Percentiles rank a stretch among this genome's conserved stretches.
Evolutionary conservation across 73 alveolate species (phyloP).

Genomic region (Paramecium caudatum): DNA sequence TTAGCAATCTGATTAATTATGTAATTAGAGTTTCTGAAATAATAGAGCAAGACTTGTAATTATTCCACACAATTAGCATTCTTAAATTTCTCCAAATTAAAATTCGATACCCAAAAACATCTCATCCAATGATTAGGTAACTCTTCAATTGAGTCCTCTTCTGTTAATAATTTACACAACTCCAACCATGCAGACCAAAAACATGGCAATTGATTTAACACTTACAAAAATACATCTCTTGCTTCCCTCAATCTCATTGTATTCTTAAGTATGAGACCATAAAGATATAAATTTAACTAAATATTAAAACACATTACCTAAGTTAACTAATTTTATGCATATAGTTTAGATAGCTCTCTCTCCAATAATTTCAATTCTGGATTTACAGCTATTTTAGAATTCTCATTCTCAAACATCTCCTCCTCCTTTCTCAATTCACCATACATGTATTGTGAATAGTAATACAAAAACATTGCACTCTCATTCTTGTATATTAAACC

Average conservation of each 20-base stretch:
- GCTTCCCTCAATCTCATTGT: conserved; percentile 92
- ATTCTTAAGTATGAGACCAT: conserved; percentile 94
- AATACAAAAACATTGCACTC: conserved; percentile 92
- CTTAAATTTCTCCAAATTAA: conserved; percentile 91
- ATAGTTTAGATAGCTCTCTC: conserved; percentile 76
- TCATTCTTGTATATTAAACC: conserved; percentile 85
- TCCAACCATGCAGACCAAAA: conserved; percentile 99
- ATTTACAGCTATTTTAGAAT: conserved; percentile 70
- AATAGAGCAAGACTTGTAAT: conserved; percentile 82
- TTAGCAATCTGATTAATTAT: conserved; percentile 91
- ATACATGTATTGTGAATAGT: conserved; percentile 86
- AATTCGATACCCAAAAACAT: conserved; percentile 92
- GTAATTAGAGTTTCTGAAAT: conserved; percentile 88
- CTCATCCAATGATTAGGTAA: conserved; percentile 97
- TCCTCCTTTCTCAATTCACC: conserved; percentile 94
- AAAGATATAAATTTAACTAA: conserved; percentile 85
- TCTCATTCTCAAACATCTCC: conserved; percentile 89
- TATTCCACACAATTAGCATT: conserved; percentile 89
- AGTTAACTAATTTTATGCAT: conserved; percentile 76
- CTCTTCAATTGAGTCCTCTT: conserved; percentile 81
- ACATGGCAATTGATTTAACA: conserved; percentile 92
- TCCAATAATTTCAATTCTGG: conserved; percentile 82
- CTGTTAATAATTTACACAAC: conserved; percentile 84
- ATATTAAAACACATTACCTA: not conserved
- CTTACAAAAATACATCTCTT: conserved; percentile 88